Conservation (phyloP, 306 rosid genomes). For the Arachis hypogaea region DNA sequence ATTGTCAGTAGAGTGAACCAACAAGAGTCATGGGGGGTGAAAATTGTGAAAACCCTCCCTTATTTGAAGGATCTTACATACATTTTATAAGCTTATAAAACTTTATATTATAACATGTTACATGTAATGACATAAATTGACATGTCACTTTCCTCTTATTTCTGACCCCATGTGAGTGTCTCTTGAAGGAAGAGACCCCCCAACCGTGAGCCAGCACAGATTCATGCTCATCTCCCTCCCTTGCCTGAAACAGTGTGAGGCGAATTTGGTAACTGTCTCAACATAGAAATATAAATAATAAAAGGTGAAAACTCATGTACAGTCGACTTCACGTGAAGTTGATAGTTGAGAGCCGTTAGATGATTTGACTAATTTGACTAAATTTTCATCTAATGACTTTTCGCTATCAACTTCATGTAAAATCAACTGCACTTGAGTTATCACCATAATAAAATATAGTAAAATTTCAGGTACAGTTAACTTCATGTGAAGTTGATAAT, state of each 20-base stretch:
- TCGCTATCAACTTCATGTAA: too few species aligned
- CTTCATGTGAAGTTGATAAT: too few species aligned
- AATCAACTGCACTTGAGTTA: too few species aligned
- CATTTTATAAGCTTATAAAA: neutral
- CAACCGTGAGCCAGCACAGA: constrained; percentile 53
- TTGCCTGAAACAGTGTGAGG: constrained; percentile 8
- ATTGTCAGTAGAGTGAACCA: constrained; percentile 31
- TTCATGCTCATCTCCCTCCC: constrained; percentile 43
- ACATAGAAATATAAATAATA: too few species aligned
- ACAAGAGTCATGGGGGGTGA: constrained; percentile 21
- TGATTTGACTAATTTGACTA: too few species aligned
- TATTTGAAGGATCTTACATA: constrained; percentile 27
- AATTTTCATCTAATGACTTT: too few species aligned
- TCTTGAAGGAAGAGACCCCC: constrained; percentile 59
- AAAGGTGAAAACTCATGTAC: too few species aligned
- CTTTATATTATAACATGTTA: neutral
- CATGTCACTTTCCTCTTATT: constrained; percentile 53
- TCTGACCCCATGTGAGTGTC: constrained; percentile 78
- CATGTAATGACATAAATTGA: constrained; percentile 43
- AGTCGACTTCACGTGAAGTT: too few species aligned
- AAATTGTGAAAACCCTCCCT: constrained; percentile 7
- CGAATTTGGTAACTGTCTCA: too few species aligned
- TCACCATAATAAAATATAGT: too few species aligned
- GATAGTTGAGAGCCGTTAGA: too few species aligned
- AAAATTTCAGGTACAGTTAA: too few species aligned